Evolutionary conservation across 2,329 filamentous ascomycete genomes (phyloP).

Genomic region (Alternaria solani): DNA sequence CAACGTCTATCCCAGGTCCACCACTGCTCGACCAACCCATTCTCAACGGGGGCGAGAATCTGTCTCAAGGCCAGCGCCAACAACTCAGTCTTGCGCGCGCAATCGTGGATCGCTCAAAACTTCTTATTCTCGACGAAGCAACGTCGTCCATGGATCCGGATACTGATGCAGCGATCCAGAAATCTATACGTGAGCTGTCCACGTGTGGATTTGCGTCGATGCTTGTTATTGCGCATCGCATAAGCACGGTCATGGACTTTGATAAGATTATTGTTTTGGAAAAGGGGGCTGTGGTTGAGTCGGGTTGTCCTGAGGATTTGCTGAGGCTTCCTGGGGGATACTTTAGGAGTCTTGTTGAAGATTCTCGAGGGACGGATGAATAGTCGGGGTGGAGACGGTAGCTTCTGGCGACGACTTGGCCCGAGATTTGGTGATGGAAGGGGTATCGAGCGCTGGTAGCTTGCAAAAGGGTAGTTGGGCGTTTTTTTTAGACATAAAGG

Average conservation of each 20-base stretch:
- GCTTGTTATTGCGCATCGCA: slow-evolving; percentile 5
- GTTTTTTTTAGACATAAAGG: no score
- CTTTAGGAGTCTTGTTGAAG: background rate
- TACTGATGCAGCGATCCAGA: slow-evolving; percentile 10
- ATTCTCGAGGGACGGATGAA: background rate
- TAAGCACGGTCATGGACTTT: background rate
- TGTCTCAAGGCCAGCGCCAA: slow-evolving; percentile 78
- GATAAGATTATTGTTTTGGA: slow-evolving; percentile 1
- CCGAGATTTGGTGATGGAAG: no score
- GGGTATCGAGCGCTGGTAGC: no score
- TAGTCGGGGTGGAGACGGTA: no score
- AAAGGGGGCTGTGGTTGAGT: background rate
- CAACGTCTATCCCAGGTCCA: background rate
- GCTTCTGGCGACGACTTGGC: no score
- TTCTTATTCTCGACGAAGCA: slow-evolving; percentile 67
- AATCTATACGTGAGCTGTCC: slow-evolving; percentile 9
- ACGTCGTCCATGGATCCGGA: slow-evolving; percentile 1
- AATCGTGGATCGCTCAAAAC: slow-evolving; percentile 61
- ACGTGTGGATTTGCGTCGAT: slow-evolving; percentile 20
- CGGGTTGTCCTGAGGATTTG: background rate
- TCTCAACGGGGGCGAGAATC: background rate
- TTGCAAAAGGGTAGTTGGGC: no score
- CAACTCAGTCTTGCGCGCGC: slow-evolving; percentile 63
- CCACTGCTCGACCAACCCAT: background rate
- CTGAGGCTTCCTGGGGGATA: background rate